Base-by-base conservation (phyloP, 2,329 filamentous ascomycete genomes). In the Sclerotinia borealis region DNA sequence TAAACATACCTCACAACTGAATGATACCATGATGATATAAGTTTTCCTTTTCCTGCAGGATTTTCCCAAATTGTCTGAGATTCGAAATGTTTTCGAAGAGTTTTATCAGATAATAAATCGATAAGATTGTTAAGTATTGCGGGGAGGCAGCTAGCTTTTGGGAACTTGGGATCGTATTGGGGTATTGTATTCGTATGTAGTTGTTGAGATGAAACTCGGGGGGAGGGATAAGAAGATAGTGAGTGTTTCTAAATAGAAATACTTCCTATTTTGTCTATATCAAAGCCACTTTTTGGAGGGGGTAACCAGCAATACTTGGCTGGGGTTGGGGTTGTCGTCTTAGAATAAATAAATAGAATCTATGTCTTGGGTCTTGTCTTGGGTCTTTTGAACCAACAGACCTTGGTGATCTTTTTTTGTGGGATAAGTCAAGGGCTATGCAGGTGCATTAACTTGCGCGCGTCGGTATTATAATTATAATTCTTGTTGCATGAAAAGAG, bases 1-100 rank as follows among this genome's bases (percentile, higher is more conserved):
- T n/a, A 66, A 61, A 69, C 72, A 64, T 71, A 75, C 74, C 71
- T 75, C 74, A 64, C 74, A 75, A 37, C 71, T 73, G 65, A 75
- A 75, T 63, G 74, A 75, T 54, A 75, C 74, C 74, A 75, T 75
- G 63, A 47, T 71, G 48, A 27, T 50, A 25, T 25, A 45, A 37
- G n/a, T 36, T 54, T 54, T 7, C 41, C 25, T 31, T 29, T 31
- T 25, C 19, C 27, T 54, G 19, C 29, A 25, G 9, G 48, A 34
- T 34, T 31, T 13, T 45, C 37, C 10, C 19, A 17, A 29, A 45
- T 45, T 52, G 34, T 61, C 27, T 45, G 29, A 9, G 31, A 19
- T 22, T n/a, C 5, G 31, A n/a, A 19, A 31, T 61, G n/a, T 52
- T 45, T 43, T 52, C 7, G 52, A 22, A 31, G 17, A 31, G 37